Base-by-base conservation (phyloP, 116 monocot species). In the Posidonia oceanica region DNA sequence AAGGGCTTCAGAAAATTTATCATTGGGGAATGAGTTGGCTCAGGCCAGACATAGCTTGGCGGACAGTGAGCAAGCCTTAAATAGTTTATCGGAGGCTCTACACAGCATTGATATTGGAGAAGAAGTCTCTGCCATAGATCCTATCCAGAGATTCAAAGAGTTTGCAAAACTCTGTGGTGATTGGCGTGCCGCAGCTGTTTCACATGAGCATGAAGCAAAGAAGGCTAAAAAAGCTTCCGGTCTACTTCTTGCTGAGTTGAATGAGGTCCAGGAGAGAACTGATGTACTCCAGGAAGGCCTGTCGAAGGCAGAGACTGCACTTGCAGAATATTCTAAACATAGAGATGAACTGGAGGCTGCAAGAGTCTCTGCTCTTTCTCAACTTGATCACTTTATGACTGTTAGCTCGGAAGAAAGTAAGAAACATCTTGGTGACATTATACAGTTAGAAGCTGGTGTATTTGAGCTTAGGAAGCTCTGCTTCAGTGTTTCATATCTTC, bases 261-360 rank as follows among this genome's bases (percentile, higher is more conserved):
- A 93, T 86, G 93, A 98, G 80, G 89, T 90, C 36, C 98, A 98
- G 66, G 98, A 98, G 69, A 89, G 98, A 78, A 74, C 54, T 74
- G 98, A 98, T 64, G 42, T 66, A 44, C 81, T 93, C 36, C 93
- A 93, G 71, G 98, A 93, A 73, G 84, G 93, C 60, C 77, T 97
- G 69, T 71, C 44, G 4, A 87, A 80, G 55, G 58, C 67, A 41
- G 80, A 83, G 69, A 74, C 68, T 53, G 72, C 73, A 72, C 74
- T 86, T 57, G 17, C 58, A 64, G 79, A 86, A 78, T 75, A 41
- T 70, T 76, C 77, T 52, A 84, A 54, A 74, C 75, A 92, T 72
- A 88, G 67, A 63, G 76, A 76, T 67, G 61, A 21, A 56, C 67
- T 64, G 3, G 86, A 82, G 62, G 73, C 77, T 83, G 87, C 76